Evolutionary conservation across 2,329 filamentous ascomycete species (phyloP), one percentile per base, ranked within the genome.

Genomic region (Aspergillus sp.): DNA sequence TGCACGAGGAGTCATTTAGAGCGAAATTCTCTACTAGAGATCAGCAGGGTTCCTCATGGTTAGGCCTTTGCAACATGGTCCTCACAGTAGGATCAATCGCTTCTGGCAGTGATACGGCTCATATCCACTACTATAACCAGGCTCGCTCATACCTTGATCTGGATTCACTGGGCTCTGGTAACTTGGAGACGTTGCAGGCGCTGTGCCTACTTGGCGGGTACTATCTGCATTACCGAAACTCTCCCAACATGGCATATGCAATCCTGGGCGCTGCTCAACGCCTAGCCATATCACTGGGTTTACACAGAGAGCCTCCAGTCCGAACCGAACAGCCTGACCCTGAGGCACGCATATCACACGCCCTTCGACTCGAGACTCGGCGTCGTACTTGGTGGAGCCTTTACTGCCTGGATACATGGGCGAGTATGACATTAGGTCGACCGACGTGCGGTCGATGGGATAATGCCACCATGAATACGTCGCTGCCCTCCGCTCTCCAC

Each of bases 241-340:
- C 55, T 3, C 59, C 59, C 14, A 61, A 61, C 33, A 59, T 52
- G 30, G 53, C 57, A 4, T 56, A 55, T 38, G 44, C 53, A 11
- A 49, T 61, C 10, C 47, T 61, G 30, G 58, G 60, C 1, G 52
- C 55, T 10, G 57, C 58, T 13, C 51, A 60, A 9, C 58, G 60
- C 16, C 51, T 62, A 40, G 57, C 60, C 1, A 54, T 55, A 24
- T 38, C 51, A 16, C 30, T 61, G 46, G 38, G 55, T 19, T 35
- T 55, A 33, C 44, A 57, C 35, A 45, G 53, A 35, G 49, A 50
- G 20, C 30, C 48, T 19, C 40, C 40, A 2, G 19, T 6, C 17
- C 40, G 40, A 10, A 35, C 8, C n/a, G 45, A 48, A 5, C 2
- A 40, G 17, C 36, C 30, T 6, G 20, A 41, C 35, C 35, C 35